Evolutionary conservation across 352 stramenopile genomes (phyloP), one percentile per base, ranked within the genome.

Genomic region (Peronospora farinosa): DNA sequence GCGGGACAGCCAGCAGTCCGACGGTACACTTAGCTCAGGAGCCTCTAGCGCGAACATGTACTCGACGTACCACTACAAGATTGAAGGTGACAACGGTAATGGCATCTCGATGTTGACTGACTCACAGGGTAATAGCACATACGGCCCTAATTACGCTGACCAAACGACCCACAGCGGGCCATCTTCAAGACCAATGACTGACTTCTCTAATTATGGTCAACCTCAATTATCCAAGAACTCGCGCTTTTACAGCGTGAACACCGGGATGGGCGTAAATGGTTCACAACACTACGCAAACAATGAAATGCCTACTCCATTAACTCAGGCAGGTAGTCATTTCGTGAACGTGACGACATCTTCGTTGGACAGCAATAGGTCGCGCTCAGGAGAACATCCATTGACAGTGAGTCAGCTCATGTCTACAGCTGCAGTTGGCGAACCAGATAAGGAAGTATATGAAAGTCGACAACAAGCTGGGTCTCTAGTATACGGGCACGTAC

Each of bases 211-310:
- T 10, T 65, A 44, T 16, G 60, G 51, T 9, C 50, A 23, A 0
- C 48, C 49, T 0, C 16, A 62, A 28, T 65, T 57, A 17, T 40
- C 41, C 7, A 28, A 42, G 7, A 53, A 59, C n/a, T 61, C 64
- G 2, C 65, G 73, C 16, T 81, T 66, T 53, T 67, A 65, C 46
- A 62, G 51, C 16, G 55, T 57, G 11, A 66, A 44, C 41, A 51
- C 68, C 5, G 63, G 55, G 0, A 52, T 52, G 3, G 54, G 39
- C 10, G 53, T 46, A 13, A 16, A 33, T 10, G 38, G 43, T 36
- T 36, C 30, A 13, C 49, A 47, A 19, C 32, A 44, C 12, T 59
- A 48, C 38, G 38, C 40, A n/a, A 57, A 54, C 39, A 54, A 52
- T 30, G 31, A 37, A 12, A n/a, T 38, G 4, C 37, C 48, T 16